Conservation (phyloP, 805 yeast genomes). For the Yarrowia hollandica region DNA sequence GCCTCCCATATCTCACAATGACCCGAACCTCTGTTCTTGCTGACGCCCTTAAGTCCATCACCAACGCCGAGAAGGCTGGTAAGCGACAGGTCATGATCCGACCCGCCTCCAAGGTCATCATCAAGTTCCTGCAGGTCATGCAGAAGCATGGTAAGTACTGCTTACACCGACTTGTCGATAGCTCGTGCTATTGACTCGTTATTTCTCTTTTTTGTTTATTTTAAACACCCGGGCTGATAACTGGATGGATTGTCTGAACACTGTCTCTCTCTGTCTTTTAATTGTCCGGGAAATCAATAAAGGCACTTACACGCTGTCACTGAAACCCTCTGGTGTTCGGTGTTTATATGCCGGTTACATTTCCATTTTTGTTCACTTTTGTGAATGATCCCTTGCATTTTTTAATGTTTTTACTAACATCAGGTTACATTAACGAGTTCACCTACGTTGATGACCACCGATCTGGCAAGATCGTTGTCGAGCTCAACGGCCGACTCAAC, state of each 20-base stretch:
- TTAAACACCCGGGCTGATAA: conserved; percentile 77
- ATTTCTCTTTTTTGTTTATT: background rate
- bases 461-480: conserved; percentile 95
- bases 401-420: conserved; percentile 18
- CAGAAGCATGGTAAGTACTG: conserved; percentile 77
- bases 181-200: background rate
- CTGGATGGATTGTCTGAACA: conserved; percentile 92
- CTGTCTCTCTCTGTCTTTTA: conserved; percentile 97
- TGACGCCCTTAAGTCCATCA: conserved; percentile 96
- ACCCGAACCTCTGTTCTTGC: conserved; percentile 98
- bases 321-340: conserved; percentile 30
- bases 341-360: conserved; percentile 46
- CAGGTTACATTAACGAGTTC: conserved; percentile 87
- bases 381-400: background rate
- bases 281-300: conserved; percentile 79
- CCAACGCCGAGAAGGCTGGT: conserved; percentile 99
- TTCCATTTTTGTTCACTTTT: conserved; percentile 15
- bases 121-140: conserved; percentile 94
- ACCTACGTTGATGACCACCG: conserved; percentile 99
- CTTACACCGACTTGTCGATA: background rate
- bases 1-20: conserved; percentile 47
- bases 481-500: conserved; percentile 97
- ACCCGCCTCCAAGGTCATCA: conserved; percentile 97
- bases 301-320: conserved; percentile 25
- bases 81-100: conserved; percentile 97